Conservation (phyloP, 768 basidiomycete genomes). For the Agaricus bisporus region DNA sequence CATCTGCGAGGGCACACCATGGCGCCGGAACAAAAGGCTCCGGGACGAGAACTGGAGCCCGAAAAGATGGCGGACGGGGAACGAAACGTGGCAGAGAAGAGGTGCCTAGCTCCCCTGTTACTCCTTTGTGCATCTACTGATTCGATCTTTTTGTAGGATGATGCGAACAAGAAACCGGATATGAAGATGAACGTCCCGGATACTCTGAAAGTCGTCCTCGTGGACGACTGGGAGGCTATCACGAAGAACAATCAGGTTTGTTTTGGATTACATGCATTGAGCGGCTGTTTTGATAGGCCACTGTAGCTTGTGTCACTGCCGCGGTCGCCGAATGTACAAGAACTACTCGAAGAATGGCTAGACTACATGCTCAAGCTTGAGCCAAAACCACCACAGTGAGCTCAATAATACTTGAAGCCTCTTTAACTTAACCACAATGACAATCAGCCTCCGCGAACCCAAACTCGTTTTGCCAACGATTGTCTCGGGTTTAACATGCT, state of each 20-base stretch:
- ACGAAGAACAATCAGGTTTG: constrained; percentile 90
- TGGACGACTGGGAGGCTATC: constrained; percentile 97
- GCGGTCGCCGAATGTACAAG: constrained; percentile 68
- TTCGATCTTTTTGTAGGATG: constrained; percentile 45
- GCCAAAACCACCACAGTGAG: constrained; percentile 42
- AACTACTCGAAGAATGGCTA: constrained; percentile 75
- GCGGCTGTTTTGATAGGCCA: neutral
- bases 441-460: constrained; percentile 59
- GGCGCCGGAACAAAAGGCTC: constrained; percentile 18
- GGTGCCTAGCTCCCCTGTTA: constrained; percentile 30
- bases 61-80: constrained; percentile 61
- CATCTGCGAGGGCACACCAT: neutral
- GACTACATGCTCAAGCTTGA: constrained; percentile 42
- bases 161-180: constrained; percentile 73
- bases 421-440: neutral
- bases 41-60: constrained; percentile 20
- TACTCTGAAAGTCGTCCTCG: constrained; percentile 78
- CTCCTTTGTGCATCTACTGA: neutral
- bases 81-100: constrained; percentile 73
- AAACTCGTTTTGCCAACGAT: constrained; percentile 71
- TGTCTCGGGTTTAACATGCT: constrained; percentile 76
- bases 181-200: constrained; percentile 91
- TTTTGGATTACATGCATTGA: neutral
- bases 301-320: constrained; percentile 81
- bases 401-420: constrained; percentile 6